phyloP scores from a whole-genome alignment of 495 filamentous ascomycete genomes.

The Lineolata rhizophorae region DNA sequence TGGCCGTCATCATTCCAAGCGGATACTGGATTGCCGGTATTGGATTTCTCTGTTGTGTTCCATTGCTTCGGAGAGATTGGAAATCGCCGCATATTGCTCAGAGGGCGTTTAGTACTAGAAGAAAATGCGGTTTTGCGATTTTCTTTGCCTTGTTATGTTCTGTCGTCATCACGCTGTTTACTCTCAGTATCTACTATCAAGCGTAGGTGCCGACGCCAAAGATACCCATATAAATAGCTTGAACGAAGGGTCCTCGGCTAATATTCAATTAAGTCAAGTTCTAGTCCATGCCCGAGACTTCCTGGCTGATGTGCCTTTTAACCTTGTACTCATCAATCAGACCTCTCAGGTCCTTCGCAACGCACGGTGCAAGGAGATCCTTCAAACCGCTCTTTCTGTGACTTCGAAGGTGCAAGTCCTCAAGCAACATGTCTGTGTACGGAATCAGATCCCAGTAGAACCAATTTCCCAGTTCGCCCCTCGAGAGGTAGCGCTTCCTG shows the following conservation, averaged over 20 bases:
- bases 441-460: slow-evolving; percentile 17
- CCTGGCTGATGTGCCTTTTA: no score
- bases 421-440: slow-evolving; percentile 17
- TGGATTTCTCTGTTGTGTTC: slow-evolving; percentile 10
- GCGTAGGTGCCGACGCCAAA: no score
- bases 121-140: no score
- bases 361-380: slow-evolving; percentile 11
- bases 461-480: slow-evolving; percentile 18
- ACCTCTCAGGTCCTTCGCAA: slow-evolving; percentile 12
- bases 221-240: no score
- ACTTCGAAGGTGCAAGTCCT: slow-evolving; percentile 13
- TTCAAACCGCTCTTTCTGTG: slow-evolving; percentile 16
- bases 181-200: no score
- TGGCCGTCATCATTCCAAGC: slow-evolving; percentile 14
- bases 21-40: slow-evolving; percentile 14
- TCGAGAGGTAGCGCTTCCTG: slow-evolving; percentile 18
- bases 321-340: slow-evolving; percentile 15
- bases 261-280: no score
- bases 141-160: no score
- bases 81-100: no score
- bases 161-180: no score
- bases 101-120: no score
- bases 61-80: slow-evolving; percentile 9
- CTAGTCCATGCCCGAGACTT: no score
- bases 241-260: no score